Evolutionary conservation across 306 rosid genomes (phyloP).

Genomic region (Begonia fuchsioides): DNA sequence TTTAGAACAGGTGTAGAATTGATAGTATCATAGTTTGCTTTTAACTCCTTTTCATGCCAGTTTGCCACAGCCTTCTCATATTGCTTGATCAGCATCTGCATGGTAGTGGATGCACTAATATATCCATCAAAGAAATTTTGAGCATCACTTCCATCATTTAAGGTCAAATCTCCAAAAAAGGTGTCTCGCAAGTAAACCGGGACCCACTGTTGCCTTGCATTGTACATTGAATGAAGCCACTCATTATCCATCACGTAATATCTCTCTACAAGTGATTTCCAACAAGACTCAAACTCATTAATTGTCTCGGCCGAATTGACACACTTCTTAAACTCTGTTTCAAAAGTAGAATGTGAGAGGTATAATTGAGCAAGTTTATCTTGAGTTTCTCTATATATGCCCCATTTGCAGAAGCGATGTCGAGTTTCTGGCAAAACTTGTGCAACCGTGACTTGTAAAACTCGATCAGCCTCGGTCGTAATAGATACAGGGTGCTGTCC

Average conservation of each 20-base stretch:
- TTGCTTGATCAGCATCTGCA: conserved; percentile 58
- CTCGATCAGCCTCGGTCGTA: conserved; percentile 56
- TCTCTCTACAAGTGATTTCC: conserved; percentile 56
- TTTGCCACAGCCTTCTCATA: conserved; percentile 62
- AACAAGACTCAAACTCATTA: conserved; percentile 60
- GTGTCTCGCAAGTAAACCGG: conserved; percentile 58
- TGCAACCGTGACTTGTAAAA: conserved; percentile 48
- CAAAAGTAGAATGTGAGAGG: conserved; percentile 50
- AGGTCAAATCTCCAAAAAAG: conserved; percentile 57
- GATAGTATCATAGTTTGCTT: conserved; percentile 66
- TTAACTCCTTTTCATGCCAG: conserved; percentile 71
- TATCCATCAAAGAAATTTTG: conserved; percentile 56
- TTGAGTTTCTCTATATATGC: conserved; percentile 47
- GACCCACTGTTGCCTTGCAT: conserved; percentile 62
- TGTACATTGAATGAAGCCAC: conserved; percentile 78
- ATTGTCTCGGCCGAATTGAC: conserved; percentile 42
- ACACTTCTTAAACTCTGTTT: conserved; percentile 46
- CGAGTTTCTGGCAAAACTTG: conserved; percentile 61
- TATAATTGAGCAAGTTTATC: conserved; percentile 48
- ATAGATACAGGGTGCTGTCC: conserved; percentile 54
- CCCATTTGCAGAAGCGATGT: conserved; percentile 51
- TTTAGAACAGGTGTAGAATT: conserved; percentile 44
- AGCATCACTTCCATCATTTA: conserved; percentile 30
- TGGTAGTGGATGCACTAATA: conserved; percentile 56
- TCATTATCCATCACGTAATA: conserved; percentile 59